These are phyloP conservation scores for Nissolia schottii DNA, from an alignment of 306 rosid species.

Conservation along the genomic window DNA sequence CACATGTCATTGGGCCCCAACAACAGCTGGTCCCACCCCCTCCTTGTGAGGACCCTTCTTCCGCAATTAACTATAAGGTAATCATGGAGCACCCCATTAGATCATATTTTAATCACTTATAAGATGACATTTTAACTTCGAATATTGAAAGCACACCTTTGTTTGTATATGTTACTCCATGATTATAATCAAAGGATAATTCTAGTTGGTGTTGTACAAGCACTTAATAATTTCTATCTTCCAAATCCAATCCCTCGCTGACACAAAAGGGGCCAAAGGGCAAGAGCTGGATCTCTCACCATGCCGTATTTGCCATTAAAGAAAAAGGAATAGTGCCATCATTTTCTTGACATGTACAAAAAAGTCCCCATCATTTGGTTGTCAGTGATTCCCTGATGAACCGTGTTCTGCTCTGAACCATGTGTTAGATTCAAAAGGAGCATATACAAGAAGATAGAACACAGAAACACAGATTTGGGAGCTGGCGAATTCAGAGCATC, in stretches of 20 bases:
- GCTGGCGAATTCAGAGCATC: neutral
- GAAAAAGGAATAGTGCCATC: constrained; percentile 27
- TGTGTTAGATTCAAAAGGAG: neutral
- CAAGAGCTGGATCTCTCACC: constrained; percentile 39
- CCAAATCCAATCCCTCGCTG: constrained; percentile 15
- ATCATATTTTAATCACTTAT: no score
- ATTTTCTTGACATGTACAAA: constrained; percentile 54
- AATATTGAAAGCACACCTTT: no score
- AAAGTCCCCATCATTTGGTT: constrained; percentile 35
- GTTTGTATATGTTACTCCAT: no score
- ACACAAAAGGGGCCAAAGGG: constrained; percentile 14
- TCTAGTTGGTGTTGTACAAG: no score
- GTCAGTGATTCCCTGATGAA: constrained; percentile 35
- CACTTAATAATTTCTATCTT: no score
- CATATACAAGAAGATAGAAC: neutral
- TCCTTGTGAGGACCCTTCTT: constrained; percentile 4
- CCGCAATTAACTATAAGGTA: no score
- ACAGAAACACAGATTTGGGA: neutral
- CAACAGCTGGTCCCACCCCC: constrained; percentile 18
- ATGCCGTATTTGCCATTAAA: constrained; percentile 14
- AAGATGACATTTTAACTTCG: no score
- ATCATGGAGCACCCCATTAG: no score
- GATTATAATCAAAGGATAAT: no score
- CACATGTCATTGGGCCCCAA: constrained; percentile 64
- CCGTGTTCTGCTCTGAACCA: constrained; percentile 20